Evolutionary conservation across 495 filamentous ascomycete species (phyloP), one percentile per base, ranked within the genome.

Genomic region (Astrothelium subdiscretum): DNA sequence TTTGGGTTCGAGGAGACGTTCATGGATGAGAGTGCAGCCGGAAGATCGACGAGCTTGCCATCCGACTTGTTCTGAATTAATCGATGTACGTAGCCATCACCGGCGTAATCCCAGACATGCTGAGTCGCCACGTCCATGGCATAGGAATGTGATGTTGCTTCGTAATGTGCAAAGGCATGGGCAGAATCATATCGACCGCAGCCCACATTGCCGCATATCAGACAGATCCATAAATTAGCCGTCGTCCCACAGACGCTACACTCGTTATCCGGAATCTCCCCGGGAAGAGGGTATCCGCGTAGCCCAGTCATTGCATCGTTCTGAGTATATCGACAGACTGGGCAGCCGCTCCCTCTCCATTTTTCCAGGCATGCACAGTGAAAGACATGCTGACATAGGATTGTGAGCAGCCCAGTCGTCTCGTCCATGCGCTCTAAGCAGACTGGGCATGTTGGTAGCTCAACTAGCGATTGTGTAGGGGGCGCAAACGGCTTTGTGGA

Each of bases 341-440:
- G 94, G 69, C 94, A 98, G 31, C 92, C 92, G 58, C 82, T 87
- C 22, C 92, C 94, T 69, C 87, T 88, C 94, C 94, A 98, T 69
- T 95, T 97, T 67, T 95, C 89, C 0, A 98, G 80, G 76, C 94
- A 98, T 5, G 88, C 90, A 72, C 94, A 98, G 75, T 98, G 94
- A 71, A 98, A 98, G 60, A 98, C 91, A 66, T 98, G 94, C 68
- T 97, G 95, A 73, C 94, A 98, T 64, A 92, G 85, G 38, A 97
- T 97, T 0, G 94, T 98, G 67, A 97, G 82, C 2, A 98, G 77
- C 3, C 94, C 94, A 0, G 90, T 91, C 5, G 92, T 96, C 68
- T 98, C 92, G 67, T 98, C 94, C 94, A 98, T 98, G 35, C 94
- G 87, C 74, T 98, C 94, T 13, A 98, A 81, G 66, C 94, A 98